Evolutionary conservation across 768 basidiomycete species (phyloP).

Genomic region (Dictyophora rubrovolvata): DNA sequence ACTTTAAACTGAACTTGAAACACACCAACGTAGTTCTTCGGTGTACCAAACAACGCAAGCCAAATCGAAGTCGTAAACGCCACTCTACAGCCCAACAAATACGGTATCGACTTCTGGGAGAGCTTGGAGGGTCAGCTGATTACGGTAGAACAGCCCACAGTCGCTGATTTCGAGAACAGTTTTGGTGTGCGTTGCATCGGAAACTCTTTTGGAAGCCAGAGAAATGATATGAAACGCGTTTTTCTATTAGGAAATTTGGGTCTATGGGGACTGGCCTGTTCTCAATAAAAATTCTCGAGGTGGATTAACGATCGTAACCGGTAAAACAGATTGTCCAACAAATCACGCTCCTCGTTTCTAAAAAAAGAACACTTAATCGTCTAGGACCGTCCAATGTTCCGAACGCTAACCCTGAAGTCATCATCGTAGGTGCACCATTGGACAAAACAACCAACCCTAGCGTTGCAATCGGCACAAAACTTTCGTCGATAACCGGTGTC

Average conservation of each 20-base stretch:
- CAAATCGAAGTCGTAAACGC: constrained; percentile 35
- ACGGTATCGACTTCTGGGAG: constrained; percentile 56
- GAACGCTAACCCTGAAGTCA: constrained; percentile 47
- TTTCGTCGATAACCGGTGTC: constrained; percentile 45
- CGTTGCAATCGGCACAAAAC: constrained; percentile 33
- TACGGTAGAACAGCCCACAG: constrained; percentile 36
- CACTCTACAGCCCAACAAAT: constrained; percentile 38
- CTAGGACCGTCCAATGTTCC: constrained; percentile 40
- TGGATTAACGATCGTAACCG: constrained; percentile 41
- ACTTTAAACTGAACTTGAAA: not conserved
- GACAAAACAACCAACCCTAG: constrained; percentile 43
- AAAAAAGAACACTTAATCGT: not conserved
- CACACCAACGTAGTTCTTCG: constrained; percentile 27
- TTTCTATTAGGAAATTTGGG: constrained; percentile 38
- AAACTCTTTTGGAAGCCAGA: not conserved
- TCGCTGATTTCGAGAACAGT: constrained; percentile 39
- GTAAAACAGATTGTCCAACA: constrained; percentile 18
- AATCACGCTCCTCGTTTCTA: not conserved
- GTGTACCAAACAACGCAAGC: constrained; percentile 43
- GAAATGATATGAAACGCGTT: not conserved
- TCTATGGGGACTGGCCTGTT: constrained; percentile 44
- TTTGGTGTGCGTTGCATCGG: constrained; percentile 24
- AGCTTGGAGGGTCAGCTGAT: constrained; percentile 52
- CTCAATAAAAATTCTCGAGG: constrained; percentile 47
- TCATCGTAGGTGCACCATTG: constrained; percentile 44